Base-by-base conservation (phyloP, 2,329 filamentous ascomycete species). In the Coniella vitis region DNA sequence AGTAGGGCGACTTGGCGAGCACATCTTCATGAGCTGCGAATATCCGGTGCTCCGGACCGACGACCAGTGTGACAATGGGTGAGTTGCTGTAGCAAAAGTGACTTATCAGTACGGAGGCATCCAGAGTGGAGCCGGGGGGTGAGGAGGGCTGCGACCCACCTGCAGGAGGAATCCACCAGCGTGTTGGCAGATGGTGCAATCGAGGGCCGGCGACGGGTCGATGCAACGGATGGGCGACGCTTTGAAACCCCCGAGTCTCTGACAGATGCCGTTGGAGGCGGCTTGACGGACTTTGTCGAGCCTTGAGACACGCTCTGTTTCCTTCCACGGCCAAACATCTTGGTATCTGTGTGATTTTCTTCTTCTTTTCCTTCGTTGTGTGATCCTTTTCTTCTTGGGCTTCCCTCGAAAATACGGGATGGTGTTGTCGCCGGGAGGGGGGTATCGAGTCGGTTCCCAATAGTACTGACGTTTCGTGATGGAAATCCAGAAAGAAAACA, bases 11-110 rank as follows among this genome's bases (percentile, higher is more conserved):
- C 48, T 78, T 72, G 63, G 76, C 79, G 51, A 96, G 81, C 53
- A 95, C 79, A 57, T 93, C 86, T 71, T 94, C 87, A 65, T 95
- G 90, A 7, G 89, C 89, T 34, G 90, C 90, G 63, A 96, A 96
- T 58, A 95, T 84, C 20, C 90, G 82, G 65, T 90, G 84, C 57
- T 90, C 85, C 4, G 76, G 76, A 17, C 88, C 88, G 58, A 94
- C 80, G 58, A 86, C 79, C 54, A 94, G 77, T 13, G 87, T 93
- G 57, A 94, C 79, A 62, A 93, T 87, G 41, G 85, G 72, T n/a
- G 76, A 77, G 51, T 80, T 63, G 52, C 68, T 76, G 52, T 78
- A 83, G 14, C 46, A 32, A 51, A 10, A 5, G 22, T 45, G 16
- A 50, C 22, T 16, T 32, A 34, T 39, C 38, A 38, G 37, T 12